Evolutionary conservation across 2,329 filamentous ascomycete species (phyloP), one percentile per base, ranked within the genome.

Genomic region (Furcasterigmium sp.): DNA sequence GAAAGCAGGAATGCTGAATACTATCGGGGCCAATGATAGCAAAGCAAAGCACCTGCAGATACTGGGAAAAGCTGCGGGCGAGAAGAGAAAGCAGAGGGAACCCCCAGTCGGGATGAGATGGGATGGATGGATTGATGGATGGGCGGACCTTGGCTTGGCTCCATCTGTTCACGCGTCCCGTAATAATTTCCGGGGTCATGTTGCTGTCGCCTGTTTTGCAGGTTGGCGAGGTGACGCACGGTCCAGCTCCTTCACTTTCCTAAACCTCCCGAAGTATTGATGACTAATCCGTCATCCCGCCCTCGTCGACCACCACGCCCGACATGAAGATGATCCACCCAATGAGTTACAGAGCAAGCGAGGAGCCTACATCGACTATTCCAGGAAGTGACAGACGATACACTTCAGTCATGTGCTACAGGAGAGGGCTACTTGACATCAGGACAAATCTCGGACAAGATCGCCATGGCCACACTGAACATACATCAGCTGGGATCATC

Each of bases 141-240:
- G 29, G 29, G 29, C 29, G 29, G 29, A 32, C n/a, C n/a, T n/a
- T n/a, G n/a, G 32, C 32, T 35, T 35, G 32, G 32, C 32, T 35
- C n/a, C 17, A 35, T 35, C 32, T 35, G 32, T 35, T 35, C 32
- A 35, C 32, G 32, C 32, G 36, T 37, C 19, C 19, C 36, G 14
- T 37, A 18, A 37, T 23, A 37, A 37, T 35, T 35, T 35, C 32
- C 32, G 32, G 32, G 32, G 32, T 35, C 32, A n/a, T 17, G 32
- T 15, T 17, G 17, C n/a, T 15, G n/a, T 17, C 32, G 36, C 14
- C 36, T 21, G 6, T 15, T 15, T 13, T 25, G n/a, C 13, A 14
- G 14, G 37, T 39, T 39, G 37, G 21, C 37, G 37, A 15, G 37
- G 37, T 39, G 37, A 39, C 23, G 37, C 37, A 39, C 37, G 15